Base-by-base conservation (phyloP, 2,329 filamentous ascomycete species). In the Aspergillus quadrilineatus region DNA sequence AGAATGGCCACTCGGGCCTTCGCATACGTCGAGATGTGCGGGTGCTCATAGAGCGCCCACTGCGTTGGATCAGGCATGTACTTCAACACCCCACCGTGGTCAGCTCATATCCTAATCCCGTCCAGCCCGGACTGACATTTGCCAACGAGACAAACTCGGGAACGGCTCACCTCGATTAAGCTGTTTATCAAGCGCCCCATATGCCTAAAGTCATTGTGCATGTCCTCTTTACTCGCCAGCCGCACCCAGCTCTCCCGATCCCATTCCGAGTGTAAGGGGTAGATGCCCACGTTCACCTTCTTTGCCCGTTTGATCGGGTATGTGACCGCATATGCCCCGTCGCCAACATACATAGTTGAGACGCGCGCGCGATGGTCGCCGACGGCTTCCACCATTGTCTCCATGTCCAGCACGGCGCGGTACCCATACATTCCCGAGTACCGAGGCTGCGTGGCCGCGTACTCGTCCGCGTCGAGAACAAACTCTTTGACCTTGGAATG, bases 21-120 rank as follows among this genome's bases (percentile, higher is more conserved):
- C 6, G 55, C 57, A 42, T 69, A 76, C 0, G 66, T 71, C 0
- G 68, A 65, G 8, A 71, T 63, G 49, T 64, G 63, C 0, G 69
- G 69, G 50, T 70, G 65, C 26, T 74, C 67, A 50, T 74, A 71
- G 34, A 75, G 66, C 0, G 72, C 72, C 72, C 72, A 75, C 55
- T 72, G 69, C 0, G 67, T 69, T 2, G 67, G 61, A 50, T 71
- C 68, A 0, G 68, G 65, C 66, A 71, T 70, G 28, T 63, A 51
- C 67, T 70, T 1, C 10, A 39, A 22, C 22, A 17, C 17, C 17
- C 17, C 17, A 2, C 17, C 17, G 17, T 17, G 17, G 17, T 17
- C 2, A 17, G 17, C 17, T 17, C 17, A 17, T 22, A 22, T 22
- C 22, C 22, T 22, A 4, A 22, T 22, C 22, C 3, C 17, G 17